Conservation (phyloP, 1,284 basidiomycete genomes). For the Boletellus deceptivus region DNA sequence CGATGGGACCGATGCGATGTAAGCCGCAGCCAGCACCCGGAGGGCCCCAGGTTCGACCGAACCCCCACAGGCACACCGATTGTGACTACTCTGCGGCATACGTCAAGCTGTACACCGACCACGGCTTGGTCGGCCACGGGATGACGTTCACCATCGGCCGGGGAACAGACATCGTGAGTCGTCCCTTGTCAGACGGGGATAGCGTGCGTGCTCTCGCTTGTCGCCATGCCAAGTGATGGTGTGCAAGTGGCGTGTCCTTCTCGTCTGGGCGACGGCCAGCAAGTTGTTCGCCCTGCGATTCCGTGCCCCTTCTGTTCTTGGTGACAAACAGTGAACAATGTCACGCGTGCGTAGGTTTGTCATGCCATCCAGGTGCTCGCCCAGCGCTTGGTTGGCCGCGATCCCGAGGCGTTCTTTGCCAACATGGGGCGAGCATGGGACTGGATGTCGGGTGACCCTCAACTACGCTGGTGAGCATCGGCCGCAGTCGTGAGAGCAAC, state of each 20-base stretch:
- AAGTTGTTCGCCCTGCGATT: too few relatives aligned
- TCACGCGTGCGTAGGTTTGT: constrained; percentile 52
- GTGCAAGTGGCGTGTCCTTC: too few relatives aligned
- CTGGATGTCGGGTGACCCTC: constrained; percentile 77
- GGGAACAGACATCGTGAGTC: constrained; percentile 82
- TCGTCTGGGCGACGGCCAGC: too few relatives aligned
- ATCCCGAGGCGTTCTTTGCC: constrained; percentile 76
- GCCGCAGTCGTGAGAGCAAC: neutral
- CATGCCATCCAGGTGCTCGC: constrained; percentile 76
- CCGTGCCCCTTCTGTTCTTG: too few relatives aligned
- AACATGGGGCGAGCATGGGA: constrained; percentile 86
- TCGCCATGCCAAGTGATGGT: neutral
- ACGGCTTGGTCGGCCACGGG: constrained; percentile 70
- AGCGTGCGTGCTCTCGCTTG: neutral
- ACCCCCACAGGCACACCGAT: constrained; percentile 75
- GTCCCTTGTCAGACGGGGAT: neutral
- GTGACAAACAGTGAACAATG: neutral
- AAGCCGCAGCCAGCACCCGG: neutral
- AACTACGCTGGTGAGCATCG: constrained; percentile 74
- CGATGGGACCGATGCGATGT: constrained; percentile 64
- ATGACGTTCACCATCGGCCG: constrained; percentile 96
- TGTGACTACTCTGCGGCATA: constrained; percentile 95
- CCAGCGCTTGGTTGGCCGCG: constrained; percentile 72
- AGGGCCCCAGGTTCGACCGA: neutral
- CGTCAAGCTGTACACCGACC: constrained; percentile 69